Evolutionary conservation across 306 rosid species (phyloP).

Genomic region (Albizia julibrissin): DNA sequence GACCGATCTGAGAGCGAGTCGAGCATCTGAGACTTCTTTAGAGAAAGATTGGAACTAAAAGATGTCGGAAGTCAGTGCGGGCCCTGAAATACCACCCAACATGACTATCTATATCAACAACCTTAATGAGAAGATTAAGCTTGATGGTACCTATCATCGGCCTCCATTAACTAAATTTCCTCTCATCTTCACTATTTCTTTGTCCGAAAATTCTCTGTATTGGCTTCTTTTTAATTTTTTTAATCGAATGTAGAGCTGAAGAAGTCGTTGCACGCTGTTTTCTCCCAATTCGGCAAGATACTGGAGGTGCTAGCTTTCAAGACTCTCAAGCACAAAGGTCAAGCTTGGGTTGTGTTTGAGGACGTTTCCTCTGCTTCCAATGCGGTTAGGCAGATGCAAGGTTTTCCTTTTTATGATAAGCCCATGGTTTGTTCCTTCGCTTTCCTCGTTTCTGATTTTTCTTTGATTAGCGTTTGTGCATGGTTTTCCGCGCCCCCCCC

Average conservation of each 20-base stretch:
- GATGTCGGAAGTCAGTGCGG: conserved; percentile 70
- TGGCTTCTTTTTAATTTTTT: neutral
- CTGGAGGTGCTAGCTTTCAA: conserved; percentile 87
- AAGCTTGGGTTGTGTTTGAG: conserved; percentile 96
- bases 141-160: conserved; percentile 55
- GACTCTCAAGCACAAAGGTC: conserved; percentile 94
- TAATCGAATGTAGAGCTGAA: conserved; percentile 64
- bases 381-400: conserved; percentile 97
- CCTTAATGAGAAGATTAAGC: conserved; percentile 92
- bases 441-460: neutral
- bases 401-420: conserved; percentile 95
- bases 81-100: conserved; percentile 57
- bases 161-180: neutral
- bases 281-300: conserved; percentile 97
- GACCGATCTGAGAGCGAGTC: neutral
- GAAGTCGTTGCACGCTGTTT: conserved; percentile 84
- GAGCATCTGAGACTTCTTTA: neutral
- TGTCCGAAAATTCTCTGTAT: neutral
- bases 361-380: conserved; percentile 86
- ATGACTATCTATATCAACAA: conserved; percentile 94
- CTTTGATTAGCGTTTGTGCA: no score
- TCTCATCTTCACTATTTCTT: neutral
- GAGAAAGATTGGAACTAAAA: neutral
- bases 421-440: conserved; percentile 44
- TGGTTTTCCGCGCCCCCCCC: neutral